Conservation (phyloP, 345 rosid genomes). For the Aegle marmelos region DNA sequence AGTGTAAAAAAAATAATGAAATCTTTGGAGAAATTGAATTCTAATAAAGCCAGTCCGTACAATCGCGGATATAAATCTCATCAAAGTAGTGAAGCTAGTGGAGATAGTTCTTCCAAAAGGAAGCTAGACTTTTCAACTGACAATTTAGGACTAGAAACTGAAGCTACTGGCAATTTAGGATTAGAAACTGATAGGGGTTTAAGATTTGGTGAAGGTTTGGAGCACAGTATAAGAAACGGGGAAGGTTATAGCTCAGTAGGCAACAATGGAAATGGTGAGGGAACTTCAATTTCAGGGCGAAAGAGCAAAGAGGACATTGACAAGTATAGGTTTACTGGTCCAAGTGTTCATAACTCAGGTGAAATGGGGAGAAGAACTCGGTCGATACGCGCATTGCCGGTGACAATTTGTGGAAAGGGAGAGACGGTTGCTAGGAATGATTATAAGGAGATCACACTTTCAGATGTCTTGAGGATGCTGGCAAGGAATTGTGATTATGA, state of each 20-base stretch:
- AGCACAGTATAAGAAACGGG: not conserved
- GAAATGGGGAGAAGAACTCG: constrained; percentile 6
- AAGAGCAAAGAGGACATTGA: constrained; percentile 25
- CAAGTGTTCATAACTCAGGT: not conserved
- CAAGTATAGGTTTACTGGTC: constrained; percentile 18
- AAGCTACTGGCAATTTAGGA: constrained; percentile 14
- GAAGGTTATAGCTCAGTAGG: not conserved
- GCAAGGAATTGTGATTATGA: constrained; percentile 5
- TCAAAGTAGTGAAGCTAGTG: constrained; percentile 4
- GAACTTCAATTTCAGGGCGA: not conserved
- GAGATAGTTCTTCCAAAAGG: constrained; percentile 17
- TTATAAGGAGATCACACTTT: constrained; percentile 1
- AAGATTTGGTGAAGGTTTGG: not conserved
- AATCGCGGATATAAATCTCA: not conserved
- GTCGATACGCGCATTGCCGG: constrained; percentile 28
- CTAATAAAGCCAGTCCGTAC: not conserved
- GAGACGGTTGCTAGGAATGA: not conserved
- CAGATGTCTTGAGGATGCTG: constrained; percentile 28
- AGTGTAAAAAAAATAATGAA: constrained; percentile 18
- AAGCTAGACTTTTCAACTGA: constrained; percentile 20
- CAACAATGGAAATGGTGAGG: not conserved
- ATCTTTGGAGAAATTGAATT: constrained; percentile 23
- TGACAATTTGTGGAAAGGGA: not conserved
- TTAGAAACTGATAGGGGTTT: not conserved
- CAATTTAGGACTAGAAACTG: constrained; percentile 11